These are phyloP conservation scores for Lactarius trivialis DNA, from an alignment of 768 basidiomycete species.

Conservation along the genomic window DNA sequence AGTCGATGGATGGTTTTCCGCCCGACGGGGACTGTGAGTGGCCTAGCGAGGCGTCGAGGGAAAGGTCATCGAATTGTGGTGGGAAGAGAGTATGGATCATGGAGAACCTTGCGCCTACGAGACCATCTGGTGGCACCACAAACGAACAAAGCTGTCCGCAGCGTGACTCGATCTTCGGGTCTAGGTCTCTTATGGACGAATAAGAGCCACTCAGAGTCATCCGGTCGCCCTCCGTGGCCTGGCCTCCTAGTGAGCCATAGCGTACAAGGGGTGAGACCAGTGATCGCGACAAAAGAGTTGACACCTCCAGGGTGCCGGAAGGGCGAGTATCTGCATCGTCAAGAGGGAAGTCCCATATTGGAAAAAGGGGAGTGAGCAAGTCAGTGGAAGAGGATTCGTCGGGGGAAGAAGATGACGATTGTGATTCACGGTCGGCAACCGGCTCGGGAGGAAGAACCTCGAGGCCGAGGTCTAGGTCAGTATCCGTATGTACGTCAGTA, in stretches of 20 bases:
- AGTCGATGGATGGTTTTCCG: constrained; percentile 8
- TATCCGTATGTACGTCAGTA: neutral
- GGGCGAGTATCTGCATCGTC: constrained; percentile 8
- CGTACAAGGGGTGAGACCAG: constrained; percentile 9
- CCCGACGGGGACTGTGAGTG: neutral
- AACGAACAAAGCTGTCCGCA: constrained; percentile 6
- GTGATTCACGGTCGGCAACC: neutral
- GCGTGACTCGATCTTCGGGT: constrained; percentile 2
- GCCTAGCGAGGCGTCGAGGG: neutral
- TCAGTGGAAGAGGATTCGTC: constrained; percentile 5
- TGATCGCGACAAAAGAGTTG: constrained; percentile 14
- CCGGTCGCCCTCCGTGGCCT: constrained; percentile 15
- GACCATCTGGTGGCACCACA: neutral
- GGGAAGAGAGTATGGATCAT: constrained; percentile 10
- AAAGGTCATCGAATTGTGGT: neutral
- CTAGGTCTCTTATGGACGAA: constrained; percentile 5
- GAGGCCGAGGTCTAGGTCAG: neutral
- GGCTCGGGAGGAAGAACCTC: neutral
- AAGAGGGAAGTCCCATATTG: constrained; percentile 12
- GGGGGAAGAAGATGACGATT: constrained; percentile 9
- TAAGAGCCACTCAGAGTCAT: neutral
- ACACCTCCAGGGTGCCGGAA: constrained; percentile 12
- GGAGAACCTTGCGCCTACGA: constrained; percentile 4
- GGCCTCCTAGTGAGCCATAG: neutral
- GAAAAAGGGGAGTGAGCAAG: constrained; percentile 17